Evolutionary conservation across 768 basidiomycete species (phyloP).

Genomic region (Atractiella rhizophila): DNA sequence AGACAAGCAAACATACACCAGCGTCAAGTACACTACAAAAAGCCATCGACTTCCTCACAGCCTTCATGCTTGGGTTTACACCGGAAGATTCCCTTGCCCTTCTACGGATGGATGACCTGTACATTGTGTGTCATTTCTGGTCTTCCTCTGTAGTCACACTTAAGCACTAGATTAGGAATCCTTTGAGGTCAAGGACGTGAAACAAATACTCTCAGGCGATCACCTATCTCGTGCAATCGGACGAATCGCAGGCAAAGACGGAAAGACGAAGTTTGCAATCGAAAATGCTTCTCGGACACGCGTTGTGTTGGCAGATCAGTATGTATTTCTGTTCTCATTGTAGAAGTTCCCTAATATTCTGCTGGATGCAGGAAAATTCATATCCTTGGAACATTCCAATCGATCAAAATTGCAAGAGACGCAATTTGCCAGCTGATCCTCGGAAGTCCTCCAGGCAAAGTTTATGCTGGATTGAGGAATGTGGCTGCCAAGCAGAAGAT

Average conservation of each 20-base stretch:
- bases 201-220: slow-evolving; percentile 89
- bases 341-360: slow-evolving; percentile 6
- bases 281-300: slow-evolving; percentile 90
- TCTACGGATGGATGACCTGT: slow-evolving; percentile 80
- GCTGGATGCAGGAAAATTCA: slow-evolving; percentile 55
- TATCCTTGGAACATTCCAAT: slow-evolving; percentile 93
- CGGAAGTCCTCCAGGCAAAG: slow-evolving; percentile 82
- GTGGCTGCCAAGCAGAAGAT: slow-evolving; percentile 2
- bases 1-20: slow-evolving; percentile 56
- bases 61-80: slow-evolving; percentile 80
- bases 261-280: slow-evolving; percentile 95
- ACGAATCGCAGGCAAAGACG: slow-evolving; percentile 96
- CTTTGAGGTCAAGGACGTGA: slow-evolving; percentile 77
- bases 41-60: slow-evolving; percentile 89
- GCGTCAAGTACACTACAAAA: slow-evolving; percentile 46
- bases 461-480: slow-evolving; percentile 17
- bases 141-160: not conserved
- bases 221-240: slow-evolving; percentile 96
- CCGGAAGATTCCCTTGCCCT: slow-evolving; percentile 95
- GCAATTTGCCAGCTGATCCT: slow-evolving; percentile 74
- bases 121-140: slow-evolving; percentile 38
- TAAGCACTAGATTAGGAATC: not conserved
- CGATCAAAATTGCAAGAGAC: slow-evolving; percentile 90
- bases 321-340: slow-evolving; percentile 20
- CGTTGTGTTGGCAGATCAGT: slow-evolving; percentile 97